These are phyloP conservation scores for Nemophila menziesii DNA, from an alignment of 257 asterid genomes.

Conservation along the genomic window DNA sequence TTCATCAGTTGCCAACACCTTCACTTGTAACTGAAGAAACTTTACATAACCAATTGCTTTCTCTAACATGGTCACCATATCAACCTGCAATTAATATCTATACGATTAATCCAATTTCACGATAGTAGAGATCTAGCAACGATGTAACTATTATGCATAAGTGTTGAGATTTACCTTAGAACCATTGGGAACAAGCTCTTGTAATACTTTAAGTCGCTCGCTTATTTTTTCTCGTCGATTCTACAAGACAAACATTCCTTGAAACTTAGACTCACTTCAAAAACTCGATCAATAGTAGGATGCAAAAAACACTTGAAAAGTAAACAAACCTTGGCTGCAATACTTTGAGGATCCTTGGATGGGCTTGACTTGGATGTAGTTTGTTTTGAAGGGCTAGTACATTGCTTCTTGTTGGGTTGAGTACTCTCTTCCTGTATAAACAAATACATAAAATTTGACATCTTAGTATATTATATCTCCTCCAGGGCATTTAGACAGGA, in stretches of 20 bases:
- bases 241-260: constrained; percentile 36
- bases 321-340: constrained; percentile 73
- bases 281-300: neutral
- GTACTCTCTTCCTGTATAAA: constrained; percentile 36
- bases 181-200: constrained; percentile 90
- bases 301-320: neutral
- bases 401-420: constrained; percentile 59
- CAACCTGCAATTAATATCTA: constrained; percentile 47
- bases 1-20: constrained; percentile 88
- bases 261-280: too few relatives aligned
- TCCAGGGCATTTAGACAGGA: too few relatives aligned
- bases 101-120: too few relatives aligned
- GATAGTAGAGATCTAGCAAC: too few relatives aligned
- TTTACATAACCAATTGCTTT: constrained; percentile 83
- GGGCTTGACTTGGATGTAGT: constrained; percentile 27
- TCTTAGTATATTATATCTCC: neutral
- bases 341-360: constrained; percentile 75
- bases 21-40: constrained; percentile 89
- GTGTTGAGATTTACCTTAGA: too few relatives aligned
- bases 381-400: constrained; percentile 32
- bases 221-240: constrained; percentile 79
- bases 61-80: constrained; percentile 91
- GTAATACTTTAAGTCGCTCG: constrained; percentile 68
- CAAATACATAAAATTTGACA: neutral
- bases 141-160: too few relatives aligned